phyloP scores from a whole-genome alignment of 208 protist species.

The Trypanosoma melophagium region DNA sequence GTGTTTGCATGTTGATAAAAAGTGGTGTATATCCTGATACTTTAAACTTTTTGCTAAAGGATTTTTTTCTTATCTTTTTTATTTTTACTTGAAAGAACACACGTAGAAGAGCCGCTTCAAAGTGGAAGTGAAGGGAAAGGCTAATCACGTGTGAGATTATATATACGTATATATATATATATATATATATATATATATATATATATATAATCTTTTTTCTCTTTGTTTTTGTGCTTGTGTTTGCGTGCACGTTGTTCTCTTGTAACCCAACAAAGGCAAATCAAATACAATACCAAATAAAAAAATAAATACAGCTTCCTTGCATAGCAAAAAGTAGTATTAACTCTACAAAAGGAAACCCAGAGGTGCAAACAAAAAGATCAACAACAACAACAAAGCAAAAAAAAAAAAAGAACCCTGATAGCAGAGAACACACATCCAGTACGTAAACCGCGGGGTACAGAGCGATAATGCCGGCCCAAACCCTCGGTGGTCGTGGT shows the following conservation, averaged over 20 bases:
- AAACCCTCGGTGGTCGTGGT: constrained; percentile 43
- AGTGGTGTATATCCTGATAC: no score
- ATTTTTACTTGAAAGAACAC: no score
- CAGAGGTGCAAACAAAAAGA: neutral
- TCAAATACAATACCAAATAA: neutral
- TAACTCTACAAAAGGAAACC: neutral
- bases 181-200: no score
- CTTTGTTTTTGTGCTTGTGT: constrained; percentile 9
- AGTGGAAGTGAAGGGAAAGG: no score
- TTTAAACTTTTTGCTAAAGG: no score
- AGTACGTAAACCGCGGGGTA: neutral
- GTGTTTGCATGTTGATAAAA: no score
- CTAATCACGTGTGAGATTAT: no score
- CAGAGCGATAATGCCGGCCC: constrained; percentile 19
- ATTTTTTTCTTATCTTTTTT: no score
- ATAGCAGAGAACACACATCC: neutral
- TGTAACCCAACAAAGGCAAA: neutral
- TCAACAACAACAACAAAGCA: no score
- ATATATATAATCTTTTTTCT: no score
- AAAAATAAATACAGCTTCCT: constrained; percentile 6
- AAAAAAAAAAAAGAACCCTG: neutral
- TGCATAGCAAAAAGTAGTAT: neutral
- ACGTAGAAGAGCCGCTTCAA: no score
- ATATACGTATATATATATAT: no score
- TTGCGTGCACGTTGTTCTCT: neutral